phyloP scores from a whole-genome alignment of 176 grass and related monocot species.

The Echinochloa phyllopogon region DNA sequence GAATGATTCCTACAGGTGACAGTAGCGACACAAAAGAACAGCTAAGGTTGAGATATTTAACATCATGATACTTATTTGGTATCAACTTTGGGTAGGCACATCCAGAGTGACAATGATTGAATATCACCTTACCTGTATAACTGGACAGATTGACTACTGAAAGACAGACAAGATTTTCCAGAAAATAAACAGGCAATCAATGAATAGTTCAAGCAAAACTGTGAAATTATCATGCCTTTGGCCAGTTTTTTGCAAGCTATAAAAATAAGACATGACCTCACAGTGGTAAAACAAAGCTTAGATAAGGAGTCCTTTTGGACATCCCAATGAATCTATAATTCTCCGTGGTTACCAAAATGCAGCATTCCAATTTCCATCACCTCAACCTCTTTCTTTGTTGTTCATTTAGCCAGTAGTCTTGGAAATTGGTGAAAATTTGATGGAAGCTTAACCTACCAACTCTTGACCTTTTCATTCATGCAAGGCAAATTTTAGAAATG shows the following conservation, averaged over 20 bases:
- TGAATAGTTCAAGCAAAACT: constrained; percentile 1
- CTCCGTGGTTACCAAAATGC: not conserved
- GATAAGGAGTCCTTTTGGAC: not conserved
- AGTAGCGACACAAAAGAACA: not conserved
- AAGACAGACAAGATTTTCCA: not conserved
- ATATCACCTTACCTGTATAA: not conserved
- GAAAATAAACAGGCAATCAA: constrained; percentile 9
- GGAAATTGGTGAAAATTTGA: not conserved
- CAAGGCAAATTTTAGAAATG: constrained; percentile 1
- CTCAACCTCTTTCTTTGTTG: not conserved
- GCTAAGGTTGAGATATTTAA: not conserved
- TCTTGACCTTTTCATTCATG: not conserved
- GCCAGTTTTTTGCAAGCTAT: constrained; percentile 3
- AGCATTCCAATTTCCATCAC: not conserved
- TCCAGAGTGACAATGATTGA: not conserved
- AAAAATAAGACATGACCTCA: not conserved
- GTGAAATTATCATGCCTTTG: not conserved
- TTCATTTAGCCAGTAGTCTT: not conserved
- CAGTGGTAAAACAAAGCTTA: not conserved
- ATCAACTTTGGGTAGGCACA: not conserved
- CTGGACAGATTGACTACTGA: not conserved
- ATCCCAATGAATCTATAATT: not conserved
- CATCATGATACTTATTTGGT: constrained; percentile 4
- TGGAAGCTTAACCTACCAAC: not conserved
- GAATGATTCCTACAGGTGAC: constrained; percentile 28